phyloP scores from a whole-genome alignment of 192 early-diverging fungal species.

The Funneliformis geosporum region DNA sequence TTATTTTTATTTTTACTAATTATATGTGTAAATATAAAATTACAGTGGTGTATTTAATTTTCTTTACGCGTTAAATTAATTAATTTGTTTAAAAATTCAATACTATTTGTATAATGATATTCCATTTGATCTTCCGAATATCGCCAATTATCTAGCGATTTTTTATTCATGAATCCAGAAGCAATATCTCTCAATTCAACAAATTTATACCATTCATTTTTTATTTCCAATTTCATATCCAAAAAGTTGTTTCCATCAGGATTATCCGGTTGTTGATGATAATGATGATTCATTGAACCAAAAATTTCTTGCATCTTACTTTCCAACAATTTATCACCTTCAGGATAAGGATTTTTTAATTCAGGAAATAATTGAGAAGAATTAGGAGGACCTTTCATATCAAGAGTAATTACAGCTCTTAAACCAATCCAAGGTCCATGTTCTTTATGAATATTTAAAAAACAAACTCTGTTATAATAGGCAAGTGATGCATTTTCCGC shows the following conservation, averaged over 20 bases:
- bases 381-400: conserved; percentile 12
- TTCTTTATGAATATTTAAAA: conserved; percentile 8
- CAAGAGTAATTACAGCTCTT: conserved; percentile 21
- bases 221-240: not conserved
- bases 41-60: no score
- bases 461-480: conserved; percentile 13
- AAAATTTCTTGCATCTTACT: not conserved
- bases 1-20: no score
- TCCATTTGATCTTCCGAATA: conserved; percentile 15
- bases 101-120: conserved; percentile 23
- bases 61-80: no score
- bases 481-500: not conserved
- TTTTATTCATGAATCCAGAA: conserved; percentile 1
- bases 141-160: not conserved
- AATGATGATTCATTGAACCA: not conserved
- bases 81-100: conserved; percentile 31
- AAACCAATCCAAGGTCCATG: conserved; percentile 21
- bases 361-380: not conserved
- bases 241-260: not conserved
- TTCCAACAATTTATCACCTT: not conserved
- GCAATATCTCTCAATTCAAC: conserved; percentile 19
- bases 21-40: no score
- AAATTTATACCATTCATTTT: conserved; percentile 9
- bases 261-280: not conserved
- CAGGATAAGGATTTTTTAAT: conserved; percentile 7